phyloP scores from a whole-genome alignment of 2,329 filamentous ascomycete species.

The Colletotrichum orbiculare region DNA sequence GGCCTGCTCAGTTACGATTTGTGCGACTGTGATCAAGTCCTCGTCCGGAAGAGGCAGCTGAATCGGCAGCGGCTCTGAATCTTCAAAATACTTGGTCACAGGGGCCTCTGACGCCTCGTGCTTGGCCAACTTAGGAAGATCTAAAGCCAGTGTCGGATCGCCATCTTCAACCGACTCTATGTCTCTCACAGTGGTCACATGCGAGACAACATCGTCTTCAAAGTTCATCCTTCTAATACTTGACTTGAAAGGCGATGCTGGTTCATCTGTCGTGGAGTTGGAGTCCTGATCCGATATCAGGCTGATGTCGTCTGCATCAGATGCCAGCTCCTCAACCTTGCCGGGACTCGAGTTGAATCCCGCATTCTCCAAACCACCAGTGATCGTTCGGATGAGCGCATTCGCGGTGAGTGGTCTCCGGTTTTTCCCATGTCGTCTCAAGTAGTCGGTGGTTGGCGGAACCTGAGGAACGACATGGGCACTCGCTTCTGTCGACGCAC shows the following conservation, averaged over 20 bases:
- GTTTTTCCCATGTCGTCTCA: conserved; percentile 58
- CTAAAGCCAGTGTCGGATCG: conserved; percentile 59
- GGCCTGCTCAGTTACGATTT: conserved; percentile 78
- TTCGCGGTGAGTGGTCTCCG: conserved; percentile 44
- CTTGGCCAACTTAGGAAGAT: conserved; percentile 61
- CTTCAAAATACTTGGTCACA: conserved; percentile 66
- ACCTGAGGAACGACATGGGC: conserved; percentile 45
- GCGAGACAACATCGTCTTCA: conserved; percentile 66
- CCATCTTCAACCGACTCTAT: conserved; percentile 58
- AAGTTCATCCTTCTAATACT: conserved; percentile 53
- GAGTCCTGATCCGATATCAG: conserved; percentile 66
- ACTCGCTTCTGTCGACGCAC: conserved; percentile 43
- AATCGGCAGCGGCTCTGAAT: conserved; percentile 64
- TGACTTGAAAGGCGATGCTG: conserved; percentile 62
- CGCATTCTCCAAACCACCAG: conserved; percentile 47
- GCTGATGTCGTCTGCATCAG: conserved; percentile 62
- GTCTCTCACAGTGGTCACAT: conserved; percentile 63
- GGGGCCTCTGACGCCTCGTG: conserved; percentile 61
- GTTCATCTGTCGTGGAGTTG: conserved; percentile 61
- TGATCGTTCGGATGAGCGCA: conserved; percentile 51
- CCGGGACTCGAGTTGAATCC: conserved; percentile 52
- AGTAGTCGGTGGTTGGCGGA: conserved; percentile 59
- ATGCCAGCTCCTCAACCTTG: conserved; percentile 52
- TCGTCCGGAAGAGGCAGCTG: conserved; percentile 63
- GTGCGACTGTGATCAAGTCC: conserved; percentile 74